A percentile compares a stretch with the other conserved stretches of the same genome.
phyloP scores from a whole-genome alignment of 2,329 filamentous ascomycete species.

The Cadophora sp. region DNA sequence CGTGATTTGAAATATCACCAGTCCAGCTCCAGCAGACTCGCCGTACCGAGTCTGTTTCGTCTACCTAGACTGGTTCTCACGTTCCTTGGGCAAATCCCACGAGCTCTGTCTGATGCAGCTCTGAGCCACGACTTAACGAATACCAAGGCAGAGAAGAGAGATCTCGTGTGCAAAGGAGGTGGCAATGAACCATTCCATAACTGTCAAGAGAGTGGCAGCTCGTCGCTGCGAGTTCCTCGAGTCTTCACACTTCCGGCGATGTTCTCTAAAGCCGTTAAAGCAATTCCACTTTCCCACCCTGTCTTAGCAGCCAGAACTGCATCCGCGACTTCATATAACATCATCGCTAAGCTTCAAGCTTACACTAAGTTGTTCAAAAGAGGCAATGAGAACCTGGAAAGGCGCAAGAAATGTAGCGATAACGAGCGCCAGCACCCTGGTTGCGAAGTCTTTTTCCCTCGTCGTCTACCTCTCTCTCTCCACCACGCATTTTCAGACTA shows the following conservation, averaged over 20 bases:
- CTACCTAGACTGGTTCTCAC: neutral
- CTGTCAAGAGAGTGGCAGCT: neutral
- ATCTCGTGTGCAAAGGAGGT: neutral
- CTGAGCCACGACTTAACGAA: too few species aligned
- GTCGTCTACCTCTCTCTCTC: neutral
- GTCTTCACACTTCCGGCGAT: neutral
- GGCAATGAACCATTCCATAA: neutral
- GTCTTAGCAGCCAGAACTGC: neutral
- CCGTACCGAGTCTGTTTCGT: neutral
- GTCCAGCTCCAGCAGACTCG: neutral
- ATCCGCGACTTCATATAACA: neutral
- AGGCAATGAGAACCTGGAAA: neutral
- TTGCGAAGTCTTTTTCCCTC: neutral
- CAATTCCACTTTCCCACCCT: neutral
- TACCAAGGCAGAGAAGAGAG: neutral
- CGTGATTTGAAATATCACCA: too few species aligned
- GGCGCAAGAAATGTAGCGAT: neutral
- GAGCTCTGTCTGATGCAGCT: neutral
- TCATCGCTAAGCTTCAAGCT: neutral
- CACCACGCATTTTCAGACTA: neutral
- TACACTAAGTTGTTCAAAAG: neutral
- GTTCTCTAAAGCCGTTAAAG: neutral
- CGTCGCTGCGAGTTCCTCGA: too few species aligned
- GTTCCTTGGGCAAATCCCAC: neutral
- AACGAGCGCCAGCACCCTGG: neutral